These are phyloP conservation scores for Esteya vermicola DNA, from an alignment of 2,329 filamentous ascomycete species.

Conservation along the genomic window DNA sequence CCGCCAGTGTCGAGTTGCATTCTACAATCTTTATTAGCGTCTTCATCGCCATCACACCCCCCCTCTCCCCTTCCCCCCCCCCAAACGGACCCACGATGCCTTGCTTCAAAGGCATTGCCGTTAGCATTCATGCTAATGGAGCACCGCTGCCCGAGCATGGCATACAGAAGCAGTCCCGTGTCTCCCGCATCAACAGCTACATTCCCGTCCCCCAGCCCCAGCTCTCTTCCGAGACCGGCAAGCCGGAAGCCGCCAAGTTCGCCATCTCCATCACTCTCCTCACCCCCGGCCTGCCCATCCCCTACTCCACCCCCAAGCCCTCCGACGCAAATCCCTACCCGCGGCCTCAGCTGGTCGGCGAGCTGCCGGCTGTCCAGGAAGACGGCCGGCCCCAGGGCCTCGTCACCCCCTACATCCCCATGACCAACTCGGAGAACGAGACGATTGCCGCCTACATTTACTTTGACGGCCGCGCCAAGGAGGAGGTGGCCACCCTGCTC, in stretches of 20 bases:
- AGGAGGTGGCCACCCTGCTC: conserved; percentile 89
- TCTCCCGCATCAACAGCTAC: conserved; percentile 89
- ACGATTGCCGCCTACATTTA: conserved; percentile 97
- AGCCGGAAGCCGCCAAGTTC: conserved; percentile 87
- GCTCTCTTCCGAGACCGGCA: conserved; percentile 53
- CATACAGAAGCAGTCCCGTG: conserved; percentile 82
- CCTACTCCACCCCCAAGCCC: conserved; percentile 80
- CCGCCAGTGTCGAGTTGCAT: neutral
- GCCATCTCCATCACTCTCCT: conserved; percentile 95
- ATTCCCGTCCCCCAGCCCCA: conserved; percentile 88
- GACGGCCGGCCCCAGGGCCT: conserved; percentile 33
- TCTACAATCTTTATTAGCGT: neutral
- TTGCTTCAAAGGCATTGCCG: conserved; percentile 98
- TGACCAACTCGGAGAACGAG: conserved; percentile 88
- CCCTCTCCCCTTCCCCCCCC: neutral
- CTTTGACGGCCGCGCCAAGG: conserved; percentile 88
- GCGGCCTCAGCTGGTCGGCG: conserved; percentile 43
- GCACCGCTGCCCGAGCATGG: conserved; percentile 83
- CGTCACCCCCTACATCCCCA: conserved; percentile 78
- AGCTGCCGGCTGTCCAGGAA: conserved; percentile 28
- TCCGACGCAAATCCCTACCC: conserved; percentile 65
- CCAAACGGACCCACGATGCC: conserved; percentile 45
- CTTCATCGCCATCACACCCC: neutral
- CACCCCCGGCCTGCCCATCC: conserved; percentile 75
- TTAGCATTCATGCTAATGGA: conserved; percentile 78